A percentile compares a stretch with the other conserved stretches of the same genome.
These are phyloP conservation scores for Arthroderma sp. DNA, from an alignment of 2,329 filamentous ascomycete species.

Conservation along the genomic window DNA sequence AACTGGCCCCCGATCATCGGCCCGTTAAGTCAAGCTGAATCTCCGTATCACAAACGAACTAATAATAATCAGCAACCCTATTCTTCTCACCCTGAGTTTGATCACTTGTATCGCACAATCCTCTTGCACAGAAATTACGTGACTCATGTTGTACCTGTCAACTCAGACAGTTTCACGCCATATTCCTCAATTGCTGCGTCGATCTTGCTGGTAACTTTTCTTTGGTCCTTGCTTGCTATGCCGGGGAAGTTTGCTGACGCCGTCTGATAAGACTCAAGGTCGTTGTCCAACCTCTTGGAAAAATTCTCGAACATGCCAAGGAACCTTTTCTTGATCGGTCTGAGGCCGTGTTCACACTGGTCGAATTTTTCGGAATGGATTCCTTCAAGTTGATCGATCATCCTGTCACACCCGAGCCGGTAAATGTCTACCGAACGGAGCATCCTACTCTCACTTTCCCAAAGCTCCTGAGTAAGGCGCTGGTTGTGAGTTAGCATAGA, in stretches of 20 bases:
- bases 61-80: neutral
- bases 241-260: neutral
- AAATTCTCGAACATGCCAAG: constrained; percentile 22
- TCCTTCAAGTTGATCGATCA: constrained; percentile 34
- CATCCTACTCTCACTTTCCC: constrained; percentile 37
- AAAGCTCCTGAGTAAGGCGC: constrained; percentile 35
- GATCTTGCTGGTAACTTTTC: neutral
- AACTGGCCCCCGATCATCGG: neutral
- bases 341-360: constrained; percentile 22
- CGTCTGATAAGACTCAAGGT: constrained; percentile 13
- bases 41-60: neutral
- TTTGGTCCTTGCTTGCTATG: neutral
- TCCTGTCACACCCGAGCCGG: constrained; percentile 30
- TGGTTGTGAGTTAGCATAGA: constrained; percentile 15
- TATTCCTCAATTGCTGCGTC: neutral
- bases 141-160: neutral
- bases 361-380: constrained; percentile 30
- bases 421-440: constrained; percentile 35
- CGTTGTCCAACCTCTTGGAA: constrained; percentile 20
- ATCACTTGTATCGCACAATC: neutral
- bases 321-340: constrained; percentile 21
- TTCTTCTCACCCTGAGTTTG: neutral
- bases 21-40: neutral
- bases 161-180: neutral
- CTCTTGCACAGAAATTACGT: neutral